phyloP scores from a whole-genome alignment of 2,329 filamentous ascomycete genomes.

The Ophiocordyceps camponoti-floridani region DNA sequence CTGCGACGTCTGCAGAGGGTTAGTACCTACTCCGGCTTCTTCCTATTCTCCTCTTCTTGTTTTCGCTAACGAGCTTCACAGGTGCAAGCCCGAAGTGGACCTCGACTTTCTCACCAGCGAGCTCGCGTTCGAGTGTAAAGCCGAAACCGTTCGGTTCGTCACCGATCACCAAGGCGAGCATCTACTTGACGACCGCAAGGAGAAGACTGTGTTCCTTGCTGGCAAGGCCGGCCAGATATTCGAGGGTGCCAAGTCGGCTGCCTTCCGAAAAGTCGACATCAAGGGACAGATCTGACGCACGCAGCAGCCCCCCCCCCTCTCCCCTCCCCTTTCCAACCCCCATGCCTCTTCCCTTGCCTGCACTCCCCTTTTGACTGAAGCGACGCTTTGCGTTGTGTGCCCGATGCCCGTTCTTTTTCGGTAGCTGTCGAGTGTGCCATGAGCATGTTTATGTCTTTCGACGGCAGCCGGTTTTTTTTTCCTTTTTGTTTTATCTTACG shows the following conservation, averaged over 20 bases:
- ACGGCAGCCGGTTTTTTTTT: background rate
- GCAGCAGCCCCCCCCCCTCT: background rate
- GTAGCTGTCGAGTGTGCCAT: background rate
- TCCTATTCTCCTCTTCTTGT: no score
- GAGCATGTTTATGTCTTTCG: background rate
- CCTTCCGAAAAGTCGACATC: conserved; percentile 83
- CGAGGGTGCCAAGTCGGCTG: conserved; percentile 51
- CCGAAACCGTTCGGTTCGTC: conserved; percentile 81
- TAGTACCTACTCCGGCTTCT: conserved; percentile 22
- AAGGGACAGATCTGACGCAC: conserved; percentile 74
- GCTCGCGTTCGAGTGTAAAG: conserved; percentile 84
- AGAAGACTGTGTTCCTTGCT: conserved; percentile 55
- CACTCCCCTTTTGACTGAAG: background rate
- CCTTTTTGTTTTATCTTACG: background rate
- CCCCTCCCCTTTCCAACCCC: background rate
- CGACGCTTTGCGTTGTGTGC: background rate
- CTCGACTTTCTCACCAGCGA: conserved; percentile 90
- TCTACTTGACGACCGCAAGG: conserved; percentile 59
- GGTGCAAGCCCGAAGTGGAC: conserved; percentile 81
- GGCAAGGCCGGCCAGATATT: conserved; percentile 58
- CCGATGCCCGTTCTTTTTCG: background rate
- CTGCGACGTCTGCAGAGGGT: conserved; percentile 90
- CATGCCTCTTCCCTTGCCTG: background rate
- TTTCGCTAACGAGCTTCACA: conserved; percentile 32
- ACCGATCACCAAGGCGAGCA: conserved; percentile 60